Evolutionary conservation across 345 rosid genomes (phyloP), one percentile per base, ranked within the genome.

Genomic region (Gossypium stocksii): DNA sequence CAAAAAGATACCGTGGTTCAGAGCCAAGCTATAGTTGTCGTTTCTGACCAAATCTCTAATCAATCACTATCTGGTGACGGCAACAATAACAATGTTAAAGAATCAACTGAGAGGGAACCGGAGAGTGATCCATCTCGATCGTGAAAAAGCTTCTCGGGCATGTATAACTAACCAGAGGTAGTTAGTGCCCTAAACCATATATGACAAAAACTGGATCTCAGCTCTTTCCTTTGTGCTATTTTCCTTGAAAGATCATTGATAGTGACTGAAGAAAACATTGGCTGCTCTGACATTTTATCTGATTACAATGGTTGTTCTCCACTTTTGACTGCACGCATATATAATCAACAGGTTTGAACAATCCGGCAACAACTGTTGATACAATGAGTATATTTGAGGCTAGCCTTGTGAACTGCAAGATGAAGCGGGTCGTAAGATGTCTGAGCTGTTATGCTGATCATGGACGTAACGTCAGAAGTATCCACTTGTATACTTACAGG

Each of bases 21-120:
- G 27, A 83, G 82, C 48, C 80, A 80, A 23, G 72, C 89, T 2
- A 16, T 85, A 61, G 78, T 84, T 15, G 38, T 85, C 43, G 46
- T 81, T 56, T 70, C 85, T 5, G 83, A 89, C 11, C 77, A 80
- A 59, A 54, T 20, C 38, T 75, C 45, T 57, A 73, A 49, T 52
- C 27, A 62, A 69, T 71, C 73, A 53, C 62, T 22, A 63, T 77
- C 80, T 13, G 20, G 54, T 51, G 71, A 27, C 68, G n/a, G 44
- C 71, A 76, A 80, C 29, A 48, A 56, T 38, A 34, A 70, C 51
- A 69, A 48, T 14, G 74, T 72, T 61, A 49, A 9, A 54, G 79
- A 80, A 63, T 64, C 66, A 15, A 79, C 48, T 7, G 74, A 54
- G 29, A 70, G 20, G 72, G 74, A 54, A 17, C 15, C 75, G 19